Conservation (phyloP, 208 protist genomes). For the Acanthamoeba triangularis region DNA sequence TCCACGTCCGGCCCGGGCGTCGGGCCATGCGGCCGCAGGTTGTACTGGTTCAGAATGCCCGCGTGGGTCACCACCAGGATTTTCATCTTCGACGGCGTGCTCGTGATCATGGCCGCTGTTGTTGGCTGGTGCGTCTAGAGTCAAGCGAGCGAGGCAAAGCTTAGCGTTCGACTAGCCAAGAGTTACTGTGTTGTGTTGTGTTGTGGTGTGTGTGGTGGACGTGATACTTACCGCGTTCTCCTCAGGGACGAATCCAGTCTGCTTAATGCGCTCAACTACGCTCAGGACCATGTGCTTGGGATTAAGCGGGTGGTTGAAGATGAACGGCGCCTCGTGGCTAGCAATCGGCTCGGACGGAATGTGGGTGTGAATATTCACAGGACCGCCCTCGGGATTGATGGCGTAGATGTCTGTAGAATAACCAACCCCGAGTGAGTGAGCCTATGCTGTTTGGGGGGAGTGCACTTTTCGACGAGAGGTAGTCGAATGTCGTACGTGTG, state of each 20-base stretch:
- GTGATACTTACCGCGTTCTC: background rate
- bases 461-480: background rate
- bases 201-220: background rate
- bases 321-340: slow-evolving; percentile 61
- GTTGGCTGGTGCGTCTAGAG: slow-evolving; percentile 2
- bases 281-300: slow-evolving; percentile 26
- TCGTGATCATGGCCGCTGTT: slow-evolving; percentile 12
- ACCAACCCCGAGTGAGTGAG: background rate
- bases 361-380: slow-evolving; percentile 75
- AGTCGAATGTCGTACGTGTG: slow-evolving; percentile 57
- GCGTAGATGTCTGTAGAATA: slow-evolving; percentile 35
- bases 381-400: slow-evolving; percentile 65
- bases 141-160: background rate
- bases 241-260: background rate
- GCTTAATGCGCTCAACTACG: slow-evolving; percentile 60
- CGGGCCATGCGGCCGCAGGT: slow-evolving; percentile 43
- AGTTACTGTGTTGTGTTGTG: background rate
- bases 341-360: slow-evolving; percentile 57
- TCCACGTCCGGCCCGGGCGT: slow-evolving; percentile 8
- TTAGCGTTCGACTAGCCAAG: background rate
- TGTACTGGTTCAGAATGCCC: slow-evolving; percentile 66
- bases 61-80: slow-evolving; percentile 44
- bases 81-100: slow-evolving; percentile 9
- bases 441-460: no score
- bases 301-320: slow-evolving; percentile 28